phyloP scores from a whole-genome alignment of 2,329 filamentous ascomycete species.

The Aspergillus sp. region DNA sequence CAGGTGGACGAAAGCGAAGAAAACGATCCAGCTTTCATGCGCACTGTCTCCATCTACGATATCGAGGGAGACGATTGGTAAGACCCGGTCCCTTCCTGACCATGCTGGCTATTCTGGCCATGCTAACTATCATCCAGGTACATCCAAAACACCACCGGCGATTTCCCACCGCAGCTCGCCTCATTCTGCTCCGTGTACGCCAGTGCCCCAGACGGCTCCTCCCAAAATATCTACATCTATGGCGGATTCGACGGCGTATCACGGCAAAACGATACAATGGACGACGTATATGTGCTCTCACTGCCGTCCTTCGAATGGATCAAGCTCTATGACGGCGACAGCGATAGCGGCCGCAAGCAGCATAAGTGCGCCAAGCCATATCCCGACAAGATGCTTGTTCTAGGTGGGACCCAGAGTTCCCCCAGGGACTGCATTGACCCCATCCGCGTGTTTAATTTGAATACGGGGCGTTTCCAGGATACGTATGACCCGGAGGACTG shows the following conservation, averaged over 20 bases:
- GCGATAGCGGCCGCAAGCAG: constrained; percentile 22
- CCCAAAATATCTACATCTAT: constrained; percentile 52
- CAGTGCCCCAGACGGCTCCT: constrained; percentile 37
- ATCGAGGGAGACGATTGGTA: constrained; percentile 29
- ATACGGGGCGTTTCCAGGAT: constrained; percentile 12
- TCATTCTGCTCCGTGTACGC: constrained; percentile 45
- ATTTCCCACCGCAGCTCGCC: constrained; percentile 34
- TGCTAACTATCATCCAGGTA: constrained; percentile 29
- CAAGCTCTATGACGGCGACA: constrained; percentile 31
- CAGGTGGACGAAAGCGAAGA: constrained; percentile 18
- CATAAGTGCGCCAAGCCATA: constrained; percentile 40
- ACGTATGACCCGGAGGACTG: constrained; percentile 10
- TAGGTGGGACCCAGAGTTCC: constrained; percentile 29
- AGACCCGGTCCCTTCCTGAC: not conserved
- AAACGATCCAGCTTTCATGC: constrained; percentile 38
- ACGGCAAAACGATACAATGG: constrained; percentile 30
- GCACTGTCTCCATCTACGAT: constrained; percentile 39
- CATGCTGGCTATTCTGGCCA: too few species aligned
- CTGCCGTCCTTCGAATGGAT: constrained; percentile 50
- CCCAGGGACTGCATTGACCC: not conserved
- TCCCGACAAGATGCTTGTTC: constrained; percentile 50
- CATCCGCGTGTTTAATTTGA: constrained; percentile 15
- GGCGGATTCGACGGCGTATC: constrained; percentile 44
- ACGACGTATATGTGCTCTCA: constrained; percentile 49
- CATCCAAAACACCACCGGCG: constrained; percentile 42